Percentiles rank a stretch among this genome's conserved stretches.
phyloP scores from a whole-genome alignment of 768 basidiomycete genomes.

The Naganishia vishniacii region DNA sequence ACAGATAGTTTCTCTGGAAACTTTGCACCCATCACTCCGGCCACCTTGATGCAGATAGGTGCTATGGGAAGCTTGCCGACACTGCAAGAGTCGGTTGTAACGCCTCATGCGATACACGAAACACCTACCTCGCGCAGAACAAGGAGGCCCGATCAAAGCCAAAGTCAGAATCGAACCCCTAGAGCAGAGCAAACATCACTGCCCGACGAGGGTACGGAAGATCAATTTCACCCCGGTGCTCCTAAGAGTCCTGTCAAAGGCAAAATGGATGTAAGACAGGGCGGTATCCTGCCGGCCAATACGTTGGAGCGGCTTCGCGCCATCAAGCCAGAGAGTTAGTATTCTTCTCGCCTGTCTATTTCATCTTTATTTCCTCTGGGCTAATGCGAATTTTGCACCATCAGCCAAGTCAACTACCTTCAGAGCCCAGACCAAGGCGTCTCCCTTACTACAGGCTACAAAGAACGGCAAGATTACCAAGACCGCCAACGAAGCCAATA shows the following conservation, averaged over 20 bases:
- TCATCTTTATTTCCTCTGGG: neutral
- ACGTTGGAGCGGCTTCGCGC: constrained; percentile 14
- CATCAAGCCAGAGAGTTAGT: constrained; percentile 17
- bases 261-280: neutral
- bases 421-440: constrained; percentile 2
- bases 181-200: constrained; percentile 5
- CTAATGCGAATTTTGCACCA: neutral
- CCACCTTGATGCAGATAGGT: constrained; percentile 85
- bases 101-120: neutral
- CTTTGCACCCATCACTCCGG: constrained; percentile 74
- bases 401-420: constrained; percentile 18
- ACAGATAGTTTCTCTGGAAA: constrained; percentile 29
- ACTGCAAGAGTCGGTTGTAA: neutral
- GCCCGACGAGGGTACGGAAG: neutral
- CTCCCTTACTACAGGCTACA: constrained; percentile 2
- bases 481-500: constrained; percentile 31
- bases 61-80: constrained; percentile 45
- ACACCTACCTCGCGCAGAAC: neutral
- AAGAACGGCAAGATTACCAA: constrained; percentile 31
- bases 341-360: neutral
- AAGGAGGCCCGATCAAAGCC: neutral
- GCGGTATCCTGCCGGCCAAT: constrained; percentile 1
- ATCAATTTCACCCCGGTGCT: neutral
- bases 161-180: constrained; percentile 2
- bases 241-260: neutral